These are phyloP conservation scores for Lophiotrema nucula DNA, from an alignment of 495 filamentous ascomycete genomes.

Conservation along the genomic window DNA sequence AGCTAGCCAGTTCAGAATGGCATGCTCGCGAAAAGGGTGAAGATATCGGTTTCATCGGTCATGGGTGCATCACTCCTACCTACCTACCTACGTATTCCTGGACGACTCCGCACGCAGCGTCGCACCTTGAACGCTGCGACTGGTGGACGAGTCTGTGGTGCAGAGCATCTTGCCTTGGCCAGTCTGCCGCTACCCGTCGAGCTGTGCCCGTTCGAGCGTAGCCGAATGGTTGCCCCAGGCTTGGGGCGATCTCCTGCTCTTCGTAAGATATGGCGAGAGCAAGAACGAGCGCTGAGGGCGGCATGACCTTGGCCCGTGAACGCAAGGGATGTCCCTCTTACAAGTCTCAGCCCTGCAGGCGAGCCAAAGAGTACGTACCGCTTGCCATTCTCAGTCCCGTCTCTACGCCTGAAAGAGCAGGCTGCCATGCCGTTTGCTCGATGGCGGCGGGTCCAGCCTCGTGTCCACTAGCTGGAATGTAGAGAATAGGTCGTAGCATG, in stretches of 20 bases:
- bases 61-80: too few species aligned
- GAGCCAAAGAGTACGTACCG: conserved; percentile 18
- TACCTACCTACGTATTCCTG: too few species aligned
- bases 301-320: conserved; percentile 24
- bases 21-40: too few species aligned
- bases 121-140: too few species aligned
- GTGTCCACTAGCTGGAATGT: conserved; percentile 11
- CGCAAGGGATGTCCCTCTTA: conserved; percentile 25
- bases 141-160: too few species aligned
- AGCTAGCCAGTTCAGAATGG: conserved; percentile 7
- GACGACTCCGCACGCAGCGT: too few species aligned
- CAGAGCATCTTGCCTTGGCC: not conserved
- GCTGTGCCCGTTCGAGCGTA: not conserved
- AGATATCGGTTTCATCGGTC: too few species aligned
- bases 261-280: not conserved
- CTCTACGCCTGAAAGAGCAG: not conserved
- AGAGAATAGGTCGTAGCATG: conserved; percentile 1
- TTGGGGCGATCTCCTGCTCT: conserved; percentile 15
- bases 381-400: too few species aligned
- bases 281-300: not conserved
- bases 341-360: conserved; percentile 35
- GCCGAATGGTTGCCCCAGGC: conserved; percentile 8
- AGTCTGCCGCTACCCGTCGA: not conserved
- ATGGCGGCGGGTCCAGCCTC: conserved; percentile 6
- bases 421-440: not conserved